Evolutionary conservation across 2,329 filamentous ascomycete genomes (phyloP), one percentile per base, ranked within the genome.

Genomic region (Gnomoniopsis smithogilvyi): DNA sequence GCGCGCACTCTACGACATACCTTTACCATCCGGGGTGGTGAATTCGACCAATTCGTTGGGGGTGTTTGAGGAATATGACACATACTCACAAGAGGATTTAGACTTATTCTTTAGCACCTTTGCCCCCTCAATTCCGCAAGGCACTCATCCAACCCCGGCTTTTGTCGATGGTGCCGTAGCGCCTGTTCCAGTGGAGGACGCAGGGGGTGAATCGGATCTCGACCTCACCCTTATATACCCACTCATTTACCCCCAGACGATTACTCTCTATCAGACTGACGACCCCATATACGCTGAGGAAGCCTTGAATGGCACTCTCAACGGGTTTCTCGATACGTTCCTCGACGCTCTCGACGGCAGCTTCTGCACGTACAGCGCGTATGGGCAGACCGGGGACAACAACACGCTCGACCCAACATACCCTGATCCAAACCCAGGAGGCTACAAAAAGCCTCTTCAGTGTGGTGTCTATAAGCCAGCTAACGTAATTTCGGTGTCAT

Each of bases 261-360:
- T 68, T 6, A 70, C 68, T 2, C 63, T 77, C 19, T 77, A 70
- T 62, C 71, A 77, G 64, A 74, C 73, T 1, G 78, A 80, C 56
- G 78, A 78, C 67, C 62, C 69, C 21, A 19, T 15, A 4, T 43
- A 15, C 15, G 56, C 73, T n/a, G 76, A 77, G 51, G 71, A 75
- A 38, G 33, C 54, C 3, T 62, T 46, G 12, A 61, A 61, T 51
- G 36, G 53, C 6, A 53, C 56, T 15, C 60, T 50, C 17, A 61
- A 45, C 3, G 58, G 51, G 43, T 54, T 54, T 7, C 58, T 58
- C 30, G 58, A 61, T 19, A 61, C 59, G 6, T 54, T 61, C 8
- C 70, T 79, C 10, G 78, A 80, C 60, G 78, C 78, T 56, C 72
- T 80, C 17, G 78, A 80, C 64, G 78, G 78, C 2, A 78, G 76